Conservation (phyloP, 176 grass and related monocot species). For the Coix lacrymajobi region DNA sequence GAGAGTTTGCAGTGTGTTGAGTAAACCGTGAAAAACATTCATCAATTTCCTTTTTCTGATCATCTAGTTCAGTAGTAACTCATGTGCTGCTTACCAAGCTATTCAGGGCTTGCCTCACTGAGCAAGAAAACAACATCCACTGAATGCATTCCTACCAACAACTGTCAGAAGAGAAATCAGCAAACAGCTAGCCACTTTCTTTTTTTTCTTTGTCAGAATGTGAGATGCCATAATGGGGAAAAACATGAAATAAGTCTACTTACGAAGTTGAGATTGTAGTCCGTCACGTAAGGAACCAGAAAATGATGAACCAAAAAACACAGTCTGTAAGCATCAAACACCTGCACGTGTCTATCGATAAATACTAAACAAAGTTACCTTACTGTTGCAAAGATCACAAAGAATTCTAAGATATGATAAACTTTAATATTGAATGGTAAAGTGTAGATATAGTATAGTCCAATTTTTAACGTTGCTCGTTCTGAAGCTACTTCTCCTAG, state of each 20-base stretch:
- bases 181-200: too few relatives aligned
- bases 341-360: conserved; percentile 82
- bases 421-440: not conserved
- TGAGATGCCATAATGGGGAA: not conserved
- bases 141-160: conserved; percentile 88
- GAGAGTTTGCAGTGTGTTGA: not conserved
- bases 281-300: conserved; percentile 80
- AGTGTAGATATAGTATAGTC: not conserved
- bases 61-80: not conserved
- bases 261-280: conserved; percentile 88
- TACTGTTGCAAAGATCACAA: not conserved
- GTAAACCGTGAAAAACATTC: not conserved
- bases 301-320: conserved; percentile 99
- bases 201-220: too few relatives aligned
- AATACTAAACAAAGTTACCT: conserved; percentile 13
- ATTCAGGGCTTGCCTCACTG: conserved; percentile 75
- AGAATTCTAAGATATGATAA: not conserved
- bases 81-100: conserved; percentile 60
- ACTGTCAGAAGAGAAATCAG: conserved; percentile 25
- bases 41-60: not conserved
- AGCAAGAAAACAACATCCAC: conserved; percentile 87
- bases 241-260: conserved; percentile 27
- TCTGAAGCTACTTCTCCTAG: not conserved
- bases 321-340: conserved; percentile 88
- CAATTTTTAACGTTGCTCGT: not conserved